Percentiles rank a stretch among this genome's conserved stretches.
Conservation (phyloP, 73 alveolate species). For the Loxodes magnus region DNA sequence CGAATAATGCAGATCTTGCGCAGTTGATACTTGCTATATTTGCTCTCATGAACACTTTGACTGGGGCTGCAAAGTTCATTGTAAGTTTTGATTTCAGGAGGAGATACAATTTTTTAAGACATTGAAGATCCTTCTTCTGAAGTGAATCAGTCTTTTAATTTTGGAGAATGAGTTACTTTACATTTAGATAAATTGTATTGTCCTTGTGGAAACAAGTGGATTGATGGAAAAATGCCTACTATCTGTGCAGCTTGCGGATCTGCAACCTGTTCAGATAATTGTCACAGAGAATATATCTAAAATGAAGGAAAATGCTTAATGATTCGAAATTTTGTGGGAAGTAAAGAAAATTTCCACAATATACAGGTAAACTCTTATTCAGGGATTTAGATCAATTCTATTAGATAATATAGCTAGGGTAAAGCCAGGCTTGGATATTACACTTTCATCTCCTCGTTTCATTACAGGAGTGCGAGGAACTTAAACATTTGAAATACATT, state of each 20-base stretch:
- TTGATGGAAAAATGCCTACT: conserved; percentile 13
- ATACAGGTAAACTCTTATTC: conserved; percentile 14
- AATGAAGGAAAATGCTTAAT: conserved; percentile 48
- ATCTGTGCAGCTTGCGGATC: conserved; percentile 55
- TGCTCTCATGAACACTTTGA: conserved; percentile 38
- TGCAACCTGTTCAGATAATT: conserved; percentile 43
- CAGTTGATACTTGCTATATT: conserved; percentile 39
- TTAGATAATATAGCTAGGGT: conserved; percentile 25
- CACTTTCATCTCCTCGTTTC: conserved; percentile 29
- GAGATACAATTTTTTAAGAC: conserved; percentile 30
- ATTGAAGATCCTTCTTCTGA: conserved; percentile 39
- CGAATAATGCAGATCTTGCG: conserved; percentile 35
- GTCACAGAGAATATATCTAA: conserved; percentile 38
- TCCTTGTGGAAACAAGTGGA: conserved; percentile 41
- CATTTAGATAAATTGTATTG: conserved; percentile 37
- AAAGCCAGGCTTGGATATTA: conserved; percentile 29
- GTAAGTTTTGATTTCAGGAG: conserved; percentile 13
- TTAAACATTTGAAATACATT: conserved; percentile 11
- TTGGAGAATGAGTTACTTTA: conserved; percentile 28
- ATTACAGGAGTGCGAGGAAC: conserved; percentile 41
- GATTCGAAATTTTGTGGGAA: conserved; percentile 33
- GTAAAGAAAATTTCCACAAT: conserved; percentile 16
- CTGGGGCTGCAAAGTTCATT: conserved; percentile 20
- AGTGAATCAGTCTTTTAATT: conserved; percentile 27
- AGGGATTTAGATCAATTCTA: conserved; percentile 40